Evolutionary conservation across 768 basidiomycete species (phyloP).

Genomic region (Phanerochaete carnosa): DNA sequence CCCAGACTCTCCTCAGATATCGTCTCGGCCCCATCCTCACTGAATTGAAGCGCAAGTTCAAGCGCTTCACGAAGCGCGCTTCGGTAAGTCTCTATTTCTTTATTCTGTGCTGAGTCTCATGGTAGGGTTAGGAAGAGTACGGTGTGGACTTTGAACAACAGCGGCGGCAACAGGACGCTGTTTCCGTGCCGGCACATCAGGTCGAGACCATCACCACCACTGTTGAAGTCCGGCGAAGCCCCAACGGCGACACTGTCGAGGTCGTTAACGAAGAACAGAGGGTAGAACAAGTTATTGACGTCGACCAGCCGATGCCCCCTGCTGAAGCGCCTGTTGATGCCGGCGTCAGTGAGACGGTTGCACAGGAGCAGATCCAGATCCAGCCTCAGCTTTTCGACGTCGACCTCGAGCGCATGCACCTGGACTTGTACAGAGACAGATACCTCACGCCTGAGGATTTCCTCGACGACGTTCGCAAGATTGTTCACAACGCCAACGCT

Average conservation of each 20-base stretch:
- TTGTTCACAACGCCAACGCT: constrained; percentile 69
- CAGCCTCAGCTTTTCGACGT: constrained; percentile 70
- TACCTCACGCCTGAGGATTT: constrained; percentile 90
- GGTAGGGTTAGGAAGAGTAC: constrained; percentile 65
- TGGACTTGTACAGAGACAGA: constrained; percentile 75
- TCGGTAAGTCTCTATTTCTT: constrained; percentile 44
- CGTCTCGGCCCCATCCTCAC: constrained; percentile 87
- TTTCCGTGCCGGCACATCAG: constrained; percentile 24
- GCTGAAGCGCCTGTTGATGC: constrained; percentile 25
- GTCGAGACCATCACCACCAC: constrained; percentile 35
- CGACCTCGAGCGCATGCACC: constrained; percentile 90
- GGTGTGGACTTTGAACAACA: constrained; percentile 39
- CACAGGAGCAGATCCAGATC: constrained; percentile 31
- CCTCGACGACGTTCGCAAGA: constrained; percentile 76
- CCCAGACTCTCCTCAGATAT: constrained; percentile 80
- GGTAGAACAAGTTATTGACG: constrained; percentile 7
- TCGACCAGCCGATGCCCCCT: constrained; percentile 29
- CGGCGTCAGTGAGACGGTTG: constrained; percentile 16
- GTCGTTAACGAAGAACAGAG: constrained; percentile 35
- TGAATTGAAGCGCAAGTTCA: constrained; percentile 90
- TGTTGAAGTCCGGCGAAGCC: constrained; percentile 33
- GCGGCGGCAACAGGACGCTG: constrained; percentile 14
- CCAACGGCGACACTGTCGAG: constrained; percentile 42
- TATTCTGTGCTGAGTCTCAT: neutral
- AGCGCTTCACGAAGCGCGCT: constrained; percentile 81